Evolutionary conservation across 306 rosid genomes (phyloP), one percentile per base, ranked within the genome.

Genomic region (Mimosa pudica): DNA sequence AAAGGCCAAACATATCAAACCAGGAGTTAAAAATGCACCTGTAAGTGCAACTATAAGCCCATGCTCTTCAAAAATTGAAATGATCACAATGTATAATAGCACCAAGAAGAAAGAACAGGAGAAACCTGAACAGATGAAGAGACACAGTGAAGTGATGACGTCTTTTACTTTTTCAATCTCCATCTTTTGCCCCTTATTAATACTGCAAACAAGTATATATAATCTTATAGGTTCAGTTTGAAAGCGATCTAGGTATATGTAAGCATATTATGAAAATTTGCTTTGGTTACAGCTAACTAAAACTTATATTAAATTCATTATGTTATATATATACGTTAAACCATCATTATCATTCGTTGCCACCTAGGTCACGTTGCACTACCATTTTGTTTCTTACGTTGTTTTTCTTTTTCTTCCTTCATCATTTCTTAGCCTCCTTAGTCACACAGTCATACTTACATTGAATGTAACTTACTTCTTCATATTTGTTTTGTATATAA

Each of bases 321-420:
- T 52, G 17, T 52, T 16, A 49, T 49, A 52, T 16, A 49, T 49
- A 52, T 38, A 13, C 9, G 6, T 52, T 6, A 7, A 7, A 2
- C 5, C 24, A 60, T 60, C 61, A 60, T 60, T 60, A 60, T 60
- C 65, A 20, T 57, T 60, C 65, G 65, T 60, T 60, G 65, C 36
- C 65, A 13, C 65, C 65, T 24, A 60, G 14, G 65, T 60, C 65
- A 20, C 65, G 36, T 24, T 24, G 65, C 65, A 2, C 14, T 24
- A 24, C 24, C 32, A 60, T 10, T 60, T 60, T 60, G 65, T 24
- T 60, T 18, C 36, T 20, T 24, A 2, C 12, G 14, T 60, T 55
- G 61, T 3, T 24, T 55, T n/a, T 55, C 61, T 55, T n/a, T 55
- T 55, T 55, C 61, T 55, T 55, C 20, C 18, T 4, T 55, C n/a